Evolutionary conservation across 2,329 filamentous ascomycete genomes (phyloP), one percentile per base, ranked within the genome.

Genomic region (Arthrobotrys megalospora): DNA sequence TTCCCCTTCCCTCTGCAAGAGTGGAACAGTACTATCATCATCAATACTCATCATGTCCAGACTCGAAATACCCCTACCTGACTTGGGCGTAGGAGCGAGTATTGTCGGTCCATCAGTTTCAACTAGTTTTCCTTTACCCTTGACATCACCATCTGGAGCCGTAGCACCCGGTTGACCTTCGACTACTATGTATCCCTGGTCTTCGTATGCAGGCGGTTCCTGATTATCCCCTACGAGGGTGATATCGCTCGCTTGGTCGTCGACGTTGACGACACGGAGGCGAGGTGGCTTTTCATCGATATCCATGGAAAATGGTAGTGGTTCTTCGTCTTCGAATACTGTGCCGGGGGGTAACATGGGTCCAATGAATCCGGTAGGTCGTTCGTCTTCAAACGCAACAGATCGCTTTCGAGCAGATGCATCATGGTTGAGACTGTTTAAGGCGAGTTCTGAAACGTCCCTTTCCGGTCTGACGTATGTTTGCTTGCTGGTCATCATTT

Each of bases 401-500:
- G 75, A 78, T 50, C 67, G 62, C 41, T 72, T 72, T n/a, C 67
- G 70, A 36, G 52, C 52, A 24, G 62, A 78, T 41, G 67, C 60
- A 24, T 78, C 75, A 7, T 78, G 66, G 6, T 69, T 68, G 16
- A 60, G 41, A 12, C 75, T 78, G 32, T 78, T 89, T 21, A 97
- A 86, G 0, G 94, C 94, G 45, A 94, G 88, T 62, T 93, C 91
- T 28, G 94, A 94, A 38, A 97, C 87, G 80, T 93, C 90, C 81
- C 92, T 91, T 2, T 91, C 90, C 1, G 94, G 94, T 50, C 88
- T 89, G 34, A 94, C 90, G 14, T 88, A 90, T 10, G 87, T 85
- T 47, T 87, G 86, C 3, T 88, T 85, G 0, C 91, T 90, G 0
- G 86, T 88, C 76, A 91, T 90, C 82, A 97, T 90, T 73, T 90